Evolutionary conservation across 1,284 basidiomycete genomes (phyloP).

Genomic region (Tetrapyrgos nigripes): DNA sequence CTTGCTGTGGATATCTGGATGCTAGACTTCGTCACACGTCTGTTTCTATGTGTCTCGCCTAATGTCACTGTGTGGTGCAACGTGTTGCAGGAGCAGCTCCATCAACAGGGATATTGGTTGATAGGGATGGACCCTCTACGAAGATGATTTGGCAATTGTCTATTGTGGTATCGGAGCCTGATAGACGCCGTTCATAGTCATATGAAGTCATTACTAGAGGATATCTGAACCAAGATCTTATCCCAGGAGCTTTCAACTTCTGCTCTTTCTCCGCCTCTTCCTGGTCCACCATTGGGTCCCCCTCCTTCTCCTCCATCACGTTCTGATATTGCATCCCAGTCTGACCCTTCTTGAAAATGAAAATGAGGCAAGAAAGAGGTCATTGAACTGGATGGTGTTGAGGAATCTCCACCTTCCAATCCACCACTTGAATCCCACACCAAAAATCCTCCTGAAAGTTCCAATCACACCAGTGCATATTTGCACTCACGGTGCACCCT

Average conservation of each 20-base stretch:
- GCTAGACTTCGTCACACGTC: not conserved
- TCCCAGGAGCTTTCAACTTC: not conserved
- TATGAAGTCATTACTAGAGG: not conserved
- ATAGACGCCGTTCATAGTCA: not conserved
- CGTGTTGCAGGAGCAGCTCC: too few species aligned
- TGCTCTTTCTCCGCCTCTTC: slow-evolving; percentile 18
- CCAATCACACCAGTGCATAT: slow-evolving; percentile 3
- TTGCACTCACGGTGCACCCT: slow-evolving; percentile 6
- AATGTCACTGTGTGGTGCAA: slow-evolving; percentile 8
- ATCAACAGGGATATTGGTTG: slow-evolving; percentile 7
- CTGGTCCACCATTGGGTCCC: slow-evolving; percentile 33
- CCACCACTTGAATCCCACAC: not conserved
- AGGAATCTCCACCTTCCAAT: too few species aligned
- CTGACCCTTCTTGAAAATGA: too few species aligned
- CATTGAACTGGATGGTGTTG: too few species aligned
- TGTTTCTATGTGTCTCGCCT: slow-evolving; percentile 9
- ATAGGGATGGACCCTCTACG: not conserved
- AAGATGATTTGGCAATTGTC: not conserved
- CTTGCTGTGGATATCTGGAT: slow-evolving; percentile 2
- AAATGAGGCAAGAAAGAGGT: too few species aligned
- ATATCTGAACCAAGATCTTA: not conserved
- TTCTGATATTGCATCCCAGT: too few species aligned
- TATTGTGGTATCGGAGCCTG: not conserved
- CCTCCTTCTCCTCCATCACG: too few species aligned
- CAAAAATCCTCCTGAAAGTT: too few species aligned